phyloP scores from a whole-genome alignment of 331 rosid species.

The Erythrophleum ivorense region DNA sequence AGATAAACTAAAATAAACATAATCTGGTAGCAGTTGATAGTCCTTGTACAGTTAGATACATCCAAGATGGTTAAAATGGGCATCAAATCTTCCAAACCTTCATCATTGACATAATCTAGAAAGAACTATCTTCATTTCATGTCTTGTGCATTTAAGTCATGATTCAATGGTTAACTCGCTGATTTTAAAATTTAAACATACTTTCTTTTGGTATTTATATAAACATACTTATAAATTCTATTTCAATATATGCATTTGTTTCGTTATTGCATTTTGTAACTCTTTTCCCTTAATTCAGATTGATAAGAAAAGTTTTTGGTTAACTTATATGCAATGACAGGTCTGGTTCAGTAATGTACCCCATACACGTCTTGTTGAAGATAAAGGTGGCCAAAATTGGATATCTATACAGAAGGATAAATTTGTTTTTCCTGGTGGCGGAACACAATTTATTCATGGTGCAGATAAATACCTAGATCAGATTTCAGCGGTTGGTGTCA shows the following conservation, averaged over 20 bases:
- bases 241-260: neutral
- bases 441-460: conserved; percentile 84
- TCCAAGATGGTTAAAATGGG: too few relatives aligned
- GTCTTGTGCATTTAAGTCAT: neutral
- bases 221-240: neutral
- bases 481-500: conserved; percentile 65
- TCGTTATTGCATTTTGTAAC: neutral
- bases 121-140: neutral
- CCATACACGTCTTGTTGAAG: conserved; percentile 76
- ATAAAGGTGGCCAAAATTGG: conserved; percentile 90
- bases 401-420: conserved; percentile 64
- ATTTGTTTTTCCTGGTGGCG: conserved; percentile 79
- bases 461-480: conserved; percentile 77
- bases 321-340: conserved; percentile 53
- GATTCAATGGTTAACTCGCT: conserved; percentile 24
- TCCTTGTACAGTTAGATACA: neutral
- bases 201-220: conserved; percentile 2
- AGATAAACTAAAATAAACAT: neutral
- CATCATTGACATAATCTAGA: neutral
- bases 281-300: conserved; percentile 23
- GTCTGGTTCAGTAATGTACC: conserved; percentile 94
- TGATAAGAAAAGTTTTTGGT: conserved; percentile 30
- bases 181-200: conserved; percentile 7
- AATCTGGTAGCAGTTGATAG: neutral
- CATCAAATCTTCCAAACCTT: neutral